Conservation (phyloP, 2,329 filamentous ascomycete genomes). For the Colletotrichum sp. region DNA sequence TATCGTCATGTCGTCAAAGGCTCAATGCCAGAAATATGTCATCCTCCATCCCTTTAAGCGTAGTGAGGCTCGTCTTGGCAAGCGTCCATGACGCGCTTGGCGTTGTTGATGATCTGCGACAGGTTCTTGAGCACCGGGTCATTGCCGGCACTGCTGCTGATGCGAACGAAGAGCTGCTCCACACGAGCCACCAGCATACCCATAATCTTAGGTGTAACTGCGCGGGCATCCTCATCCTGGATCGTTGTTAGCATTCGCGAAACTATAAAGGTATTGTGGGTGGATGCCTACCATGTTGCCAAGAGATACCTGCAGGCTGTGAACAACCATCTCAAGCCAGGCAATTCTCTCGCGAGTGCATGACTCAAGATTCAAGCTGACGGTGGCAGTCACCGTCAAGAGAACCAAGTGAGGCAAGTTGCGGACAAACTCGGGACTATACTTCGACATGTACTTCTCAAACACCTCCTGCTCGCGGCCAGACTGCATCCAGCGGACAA, state of each 20-base stretch:
- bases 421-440: constrained; percentile 57
- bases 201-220: constrained; percentile 63
- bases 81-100: constrained; percentile 34
- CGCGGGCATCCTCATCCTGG: constrained; percentile 59
- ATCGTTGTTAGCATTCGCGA: constrained; percentile 28
- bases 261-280: not conserved
- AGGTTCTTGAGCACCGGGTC: constrained; percentile 55
- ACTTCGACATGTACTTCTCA: constrained; percentile 56
- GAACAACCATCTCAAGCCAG: constrained; percentile 66
- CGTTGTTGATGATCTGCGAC: constrained; percentile 43
- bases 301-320: constrained; percentile 54
- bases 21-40: not conserved
- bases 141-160: constrained; percentile 51
- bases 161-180: constrained; percentile 56
- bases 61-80: constrained; percentile 19
- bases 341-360: constrained; percentile 61
- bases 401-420: constrained; percentile 65
- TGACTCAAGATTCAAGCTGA: constrained; percentile 62
- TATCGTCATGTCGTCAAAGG: constrained; percentile 21
- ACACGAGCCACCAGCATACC: constrained; percentile 55
- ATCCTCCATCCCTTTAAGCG: not conserved
- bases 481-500: constrained; percentile 71
- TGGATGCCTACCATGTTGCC: constrained; percentile 52
- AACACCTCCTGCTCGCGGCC: constrained; percentile 68
- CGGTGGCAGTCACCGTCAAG: constrained; percentile 68